These are phyloP conservation scores for Diphasiastrum complanatum DNA, from an alignment of 83 land plant genomes.

Conservation along the genomic window DNA sequence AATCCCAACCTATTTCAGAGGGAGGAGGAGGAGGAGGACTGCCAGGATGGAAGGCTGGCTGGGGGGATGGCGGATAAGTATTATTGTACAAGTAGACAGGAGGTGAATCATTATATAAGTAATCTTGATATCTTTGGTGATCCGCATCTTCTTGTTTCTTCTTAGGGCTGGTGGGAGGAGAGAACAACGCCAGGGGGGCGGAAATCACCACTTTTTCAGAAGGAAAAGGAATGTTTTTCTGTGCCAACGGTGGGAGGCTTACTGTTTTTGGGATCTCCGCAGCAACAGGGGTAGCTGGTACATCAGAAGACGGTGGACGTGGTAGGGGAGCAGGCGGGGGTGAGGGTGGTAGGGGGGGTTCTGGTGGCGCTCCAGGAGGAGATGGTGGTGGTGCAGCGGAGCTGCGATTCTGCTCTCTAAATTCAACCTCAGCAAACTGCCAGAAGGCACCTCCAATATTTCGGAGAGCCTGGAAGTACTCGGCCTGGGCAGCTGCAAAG, in stretches of 20 bases:
- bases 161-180: not conserved
- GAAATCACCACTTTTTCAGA: not conserved
- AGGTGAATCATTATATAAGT: not conserved
- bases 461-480: no score
- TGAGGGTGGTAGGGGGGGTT: no score
- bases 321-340: no score
- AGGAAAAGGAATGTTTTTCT: not conserved
- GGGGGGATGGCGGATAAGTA: not conserved
- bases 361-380: no score
- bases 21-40: not conserved
- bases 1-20: not conserved
- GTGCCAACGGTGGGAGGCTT: not conserved
- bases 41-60: not conserved
- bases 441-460: no score
- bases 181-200: no score
- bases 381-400: no score
- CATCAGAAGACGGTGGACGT: no score
- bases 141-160: not conserved
- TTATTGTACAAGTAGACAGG: not conserved
- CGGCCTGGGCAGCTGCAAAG: no score
- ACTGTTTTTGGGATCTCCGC: not conserved
- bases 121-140: no score
- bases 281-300: not conserved
- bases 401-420: no score
- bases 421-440: no score